Evolutionary conservation across 306 rosid species (phyloP).

Genomic region (Cucurbita ficifolia): DNA sequence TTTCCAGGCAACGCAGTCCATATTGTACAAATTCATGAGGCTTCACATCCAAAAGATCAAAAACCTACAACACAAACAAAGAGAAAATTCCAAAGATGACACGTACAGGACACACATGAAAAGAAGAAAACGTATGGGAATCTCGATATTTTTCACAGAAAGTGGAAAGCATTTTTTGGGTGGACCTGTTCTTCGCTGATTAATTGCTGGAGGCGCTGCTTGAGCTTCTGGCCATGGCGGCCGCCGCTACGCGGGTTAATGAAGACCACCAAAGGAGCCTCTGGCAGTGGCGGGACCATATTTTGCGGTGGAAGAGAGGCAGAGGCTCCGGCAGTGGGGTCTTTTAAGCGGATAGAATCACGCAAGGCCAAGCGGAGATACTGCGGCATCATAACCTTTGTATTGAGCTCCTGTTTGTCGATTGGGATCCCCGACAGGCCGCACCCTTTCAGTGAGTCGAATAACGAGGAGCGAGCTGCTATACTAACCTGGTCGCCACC

Average conservation of each 20-base stretch:
- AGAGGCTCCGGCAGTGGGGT: constrained; percentile 37
- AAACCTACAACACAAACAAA: constrained; percentile 43
- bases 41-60: constrained; percentile 71
- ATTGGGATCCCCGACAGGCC: constrained; percentile 57
- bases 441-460: constrained; percentile 51
- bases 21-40: constrained; percentile 72
- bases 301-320: neutral
- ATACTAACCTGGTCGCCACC: constrained; percentile 22
- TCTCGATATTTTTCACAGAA: neutral
- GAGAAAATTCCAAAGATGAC: neutral
- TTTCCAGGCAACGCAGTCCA: constrained; percentile 75
- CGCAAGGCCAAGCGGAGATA: constrained; percentile 82
- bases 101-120: neutral
- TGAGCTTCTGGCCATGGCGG: constrained; percentile 67
- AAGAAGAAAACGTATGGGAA: neutral
- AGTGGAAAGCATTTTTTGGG: neutral
- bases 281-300: constrained; percentile 13
- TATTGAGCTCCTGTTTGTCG: constrained; percentile 55
- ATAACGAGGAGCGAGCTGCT: constrained; percentile 34
- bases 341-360: constrained; percentile 51
- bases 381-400: constrained; percentile 61
- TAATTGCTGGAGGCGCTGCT: constrained; percentile 55
- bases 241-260: constrained; percentile 78
- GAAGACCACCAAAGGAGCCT: constrained; percentile 68
- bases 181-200: constrained; percentile 82